phyloP scores from a whole-genome alignment of 768 basidiomycete genomes.

The Lentinula guzmanii region DNA sequence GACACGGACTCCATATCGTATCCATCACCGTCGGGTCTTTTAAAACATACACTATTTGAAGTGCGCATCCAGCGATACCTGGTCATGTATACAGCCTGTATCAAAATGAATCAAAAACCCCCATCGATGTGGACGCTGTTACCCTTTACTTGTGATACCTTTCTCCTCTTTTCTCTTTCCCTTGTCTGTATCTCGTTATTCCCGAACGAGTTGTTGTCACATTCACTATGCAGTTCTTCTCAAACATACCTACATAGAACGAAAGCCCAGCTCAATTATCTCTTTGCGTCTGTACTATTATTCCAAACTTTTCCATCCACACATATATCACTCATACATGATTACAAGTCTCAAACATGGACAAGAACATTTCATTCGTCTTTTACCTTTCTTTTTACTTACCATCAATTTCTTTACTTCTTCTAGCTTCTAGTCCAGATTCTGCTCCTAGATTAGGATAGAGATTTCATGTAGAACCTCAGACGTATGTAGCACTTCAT shows the following conservation, averaged over 20 bases:
- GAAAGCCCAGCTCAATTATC: neutral
- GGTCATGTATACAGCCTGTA: neutral
- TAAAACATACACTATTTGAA: too few species aligned
- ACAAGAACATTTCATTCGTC: neutral
- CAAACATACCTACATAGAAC: neutral
- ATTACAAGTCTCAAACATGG: neutral
- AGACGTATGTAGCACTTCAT: too few species aligned
- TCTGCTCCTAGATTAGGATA: neutral
- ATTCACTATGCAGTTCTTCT: neutral
- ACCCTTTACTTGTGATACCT: neutral
- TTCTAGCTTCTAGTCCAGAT: neutral
- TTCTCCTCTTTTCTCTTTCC: neutral
- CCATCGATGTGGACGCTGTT: neutral
- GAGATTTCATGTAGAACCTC: too few species aligned
- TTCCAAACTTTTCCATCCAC: neutral
- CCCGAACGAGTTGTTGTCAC: neutral
- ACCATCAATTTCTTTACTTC: neutral
- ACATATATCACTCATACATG: neutral
- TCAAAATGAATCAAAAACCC: neutral
- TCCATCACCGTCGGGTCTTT: too few species aligned
- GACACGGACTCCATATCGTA: too few species aligned
- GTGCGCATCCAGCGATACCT: too few species aligned
- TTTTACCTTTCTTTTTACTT: too few species aligned
- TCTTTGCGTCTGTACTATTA: neutral
- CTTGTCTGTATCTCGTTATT: neutral